Base-by-base conservation (phyloP, 345 rosid genomes). In the Citrus inodora region DNA sequence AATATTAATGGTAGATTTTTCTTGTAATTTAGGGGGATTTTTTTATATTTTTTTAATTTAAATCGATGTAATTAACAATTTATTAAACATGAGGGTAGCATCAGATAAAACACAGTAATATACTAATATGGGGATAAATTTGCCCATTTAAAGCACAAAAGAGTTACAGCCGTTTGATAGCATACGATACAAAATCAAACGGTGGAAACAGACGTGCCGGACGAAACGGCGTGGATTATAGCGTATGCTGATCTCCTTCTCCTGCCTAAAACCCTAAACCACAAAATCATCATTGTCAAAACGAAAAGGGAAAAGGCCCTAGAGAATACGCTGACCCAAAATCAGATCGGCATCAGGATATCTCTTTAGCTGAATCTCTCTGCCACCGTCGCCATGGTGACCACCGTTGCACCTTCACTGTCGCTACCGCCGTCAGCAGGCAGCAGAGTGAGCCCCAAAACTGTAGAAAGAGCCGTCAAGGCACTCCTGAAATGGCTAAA, bases 401-500 rank as follows among this genome's bases (percentile, higher is more conserved):
- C 68, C 2, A 22, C 11, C 40, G 25, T 38, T 27, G 8, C 37
- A 4, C n/a, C 69, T 25, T 75, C 81, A 4, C 58, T 55, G 55
- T 56, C 67, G 6, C 33, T 38, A 28, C 66, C 67, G 8, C 51
- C 53, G 55, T n/a, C 25, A 1, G 71, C 71, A 46, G 63, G 78
- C 0, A 48, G 82, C 7, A 76, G 82, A 63, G 85, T 85, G 55
- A 86, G 75, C 67, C 80, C 78, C 7, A 53, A 86, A 53, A 83
- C 87, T 0, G 88, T 88, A 19, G 82, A 80, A 42, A 85, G 56
- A 40, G 95, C 91, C 16, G 70, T 86, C 10, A 81, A 83, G 1
- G 87, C 88, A 19, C 89, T 93, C 5, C 76, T 90, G 30, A 86
- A 87, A 73, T 89, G 94, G 93, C 81, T 86, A 83, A 85, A 80